Percentiles rank a stretch among this genome's conserved stretches.
These are phyloP conservation scores for Thielaviopsis euricoi DNA, from an alignment of 2,329 filamentous ascomycete genomes.

Conservation along the genomic window DNA sequence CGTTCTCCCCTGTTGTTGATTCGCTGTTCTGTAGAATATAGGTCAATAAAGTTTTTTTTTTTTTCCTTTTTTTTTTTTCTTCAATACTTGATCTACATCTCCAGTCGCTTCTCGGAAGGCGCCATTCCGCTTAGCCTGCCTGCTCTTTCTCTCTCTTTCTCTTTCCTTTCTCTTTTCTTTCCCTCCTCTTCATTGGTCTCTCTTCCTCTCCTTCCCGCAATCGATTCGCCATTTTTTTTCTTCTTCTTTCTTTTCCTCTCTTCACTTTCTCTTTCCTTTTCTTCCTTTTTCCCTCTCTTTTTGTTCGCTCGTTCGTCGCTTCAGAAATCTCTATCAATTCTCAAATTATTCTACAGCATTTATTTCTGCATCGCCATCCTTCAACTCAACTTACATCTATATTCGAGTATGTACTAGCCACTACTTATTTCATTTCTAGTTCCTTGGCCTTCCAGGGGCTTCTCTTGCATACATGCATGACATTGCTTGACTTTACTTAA, in stretches of 20 bases:
- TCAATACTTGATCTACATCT: not conserved
- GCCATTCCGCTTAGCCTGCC: not conserved
- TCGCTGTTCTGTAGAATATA: too few relatives aligned
- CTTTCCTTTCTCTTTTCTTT: not conserved
- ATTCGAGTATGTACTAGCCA: too few relatives aligned
- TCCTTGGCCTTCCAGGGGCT: too few relatives aligned
- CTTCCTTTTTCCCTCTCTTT: not conserved
- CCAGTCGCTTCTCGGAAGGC: not conserved
- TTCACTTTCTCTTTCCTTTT: not conserved
- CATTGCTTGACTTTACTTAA: too few relatives aligned
- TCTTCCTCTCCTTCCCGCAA: not conserved
- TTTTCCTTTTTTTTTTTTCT: not conserved
- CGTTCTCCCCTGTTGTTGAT: too few relatives aligned
- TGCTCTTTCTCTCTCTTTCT: not conserved
- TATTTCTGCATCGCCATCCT: too few relatives aligned
- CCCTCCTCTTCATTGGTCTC: not conserved
- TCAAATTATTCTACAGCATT: too few relatives aligned
- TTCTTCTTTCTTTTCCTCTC: not conserved
- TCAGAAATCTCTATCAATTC: not conserved
- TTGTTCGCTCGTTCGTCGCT: not conserved
- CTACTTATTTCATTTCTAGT: too few relatives aligned
- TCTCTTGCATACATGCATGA: not conserved
- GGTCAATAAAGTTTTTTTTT: too few relatives aligned
- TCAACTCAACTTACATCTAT: too few relatives aligned
- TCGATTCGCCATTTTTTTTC: too few relatives aligned